Percentiles rank a stretch among this genome's conserved stretches.
Evolutionary conservation across 768 basidiomycete species (phyloP).

Genomic region (Calocybe gangraenosa): DNA sequence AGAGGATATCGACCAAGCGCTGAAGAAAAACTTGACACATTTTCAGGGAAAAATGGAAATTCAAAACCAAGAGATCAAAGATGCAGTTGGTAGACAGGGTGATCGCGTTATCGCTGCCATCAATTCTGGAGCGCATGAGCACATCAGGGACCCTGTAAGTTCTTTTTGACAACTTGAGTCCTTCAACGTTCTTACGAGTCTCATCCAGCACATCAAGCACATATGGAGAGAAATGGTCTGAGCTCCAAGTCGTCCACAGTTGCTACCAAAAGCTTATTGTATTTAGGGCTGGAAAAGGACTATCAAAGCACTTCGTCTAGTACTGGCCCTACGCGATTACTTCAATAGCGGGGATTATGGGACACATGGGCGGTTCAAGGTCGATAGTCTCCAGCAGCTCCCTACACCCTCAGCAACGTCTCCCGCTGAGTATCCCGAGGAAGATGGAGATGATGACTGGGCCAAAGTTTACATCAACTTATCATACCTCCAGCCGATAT

Average conservation of each 20-base stretch:
- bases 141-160: neutral
- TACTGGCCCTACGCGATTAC: neutral
- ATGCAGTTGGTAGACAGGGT: neutral
- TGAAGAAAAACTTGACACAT: neutral
- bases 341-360: neutral
- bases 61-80: neutral
- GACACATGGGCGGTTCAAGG: neutral
- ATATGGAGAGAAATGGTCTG: conserved; percentile 5
- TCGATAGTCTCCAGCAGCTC: neutral
- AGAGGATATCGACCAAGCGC: neutral
- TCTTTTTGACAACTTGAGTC: neutral
- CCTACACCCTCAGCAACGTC: neutral
- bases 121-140: neutral
- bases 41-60: conserved; percentile 1
- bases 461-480: neutral
- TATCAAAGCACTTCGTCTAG: neutral
- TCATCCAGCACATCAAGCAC: neutral
- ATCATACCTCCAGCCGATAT: neutral
- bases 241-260: neutral
- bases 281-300: neutral
- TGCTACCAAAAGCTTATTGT: neutral
- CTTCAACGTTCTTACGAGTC: neutral
- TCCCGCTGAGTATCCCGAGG: neutral
- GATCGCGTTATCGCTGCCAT: neutral
- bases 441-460: neutral